A percentile compares a stretch with the other conserved stretches of the same genome.
phyloP scores from a whole-genome alignment of 2,329 filamentous ascomycete species.

The Grosmannia penicillata region DNA sequence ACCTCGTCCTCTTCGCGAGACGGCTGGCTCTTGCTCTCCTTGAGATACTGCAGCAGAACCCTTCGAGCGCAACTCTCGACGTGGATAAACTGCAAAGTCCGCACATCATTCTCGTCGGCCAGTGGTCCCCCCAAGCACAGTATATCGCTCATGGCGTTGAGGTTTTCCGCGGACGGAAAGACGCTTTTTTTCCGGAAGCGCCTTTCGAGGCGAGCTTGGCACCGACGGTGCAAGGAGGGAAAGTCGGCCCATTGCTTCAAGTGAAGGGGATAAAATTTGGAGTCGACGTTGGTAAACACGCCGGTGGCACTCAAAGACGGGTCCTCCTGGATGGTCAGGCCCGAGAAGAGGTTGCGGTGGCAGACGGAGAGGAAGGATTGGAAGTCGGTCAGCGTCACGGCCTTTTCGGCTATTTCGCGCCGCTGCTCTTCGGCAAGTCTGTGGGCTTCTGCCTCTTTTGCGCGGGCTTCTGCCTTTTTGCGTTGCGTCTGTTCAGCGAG shows the following conservation, averaged over 20 bases:
- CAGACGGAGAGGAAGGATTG: neutral
- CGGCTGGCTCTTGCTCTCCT: too few species aligned
- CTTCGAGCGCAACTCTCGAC: neutral
- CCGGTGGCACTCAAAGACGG: neutral
- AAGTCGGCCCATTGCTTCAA: constrained; percentile 1
- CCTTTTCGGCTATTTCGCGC: constrained; percentile 13
- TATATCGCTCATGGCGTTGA: neutral
- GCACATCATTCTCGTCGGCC: constrained; percentile 1
- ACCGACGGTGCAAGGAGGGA: neutral
- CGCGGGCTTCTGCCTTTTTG: too few species aligned
- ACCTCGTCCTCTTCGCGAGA: neutral
- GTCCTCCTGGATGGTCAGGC: neutral
- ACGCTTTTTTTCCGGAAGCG: neutral
- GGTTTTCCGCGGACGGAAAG: neutral
- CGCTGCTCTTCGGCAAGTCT: too few species aligned
- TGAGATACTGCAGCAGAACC: neutral
- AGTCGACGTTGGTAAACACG: neutral
- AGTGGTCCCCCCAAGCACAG: neutral
- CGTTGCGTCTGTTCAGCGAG: too few species aligned
- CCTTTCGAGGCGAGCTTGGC: neutral
- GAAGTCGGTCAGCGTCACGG: constrained; percentile 9
- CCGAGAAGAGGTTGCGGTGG: neutral
- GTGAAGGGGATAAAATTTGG: constrained; percentile 1
- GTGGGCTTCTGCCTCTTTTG: too few species aligned
- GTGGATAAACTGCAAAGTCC: neutral